These are phyloP conservation scores for Schwanniomyces vanrijiae DNA, from an alignment of 805 yeast species.

Conservation along the genomic window DNA sequence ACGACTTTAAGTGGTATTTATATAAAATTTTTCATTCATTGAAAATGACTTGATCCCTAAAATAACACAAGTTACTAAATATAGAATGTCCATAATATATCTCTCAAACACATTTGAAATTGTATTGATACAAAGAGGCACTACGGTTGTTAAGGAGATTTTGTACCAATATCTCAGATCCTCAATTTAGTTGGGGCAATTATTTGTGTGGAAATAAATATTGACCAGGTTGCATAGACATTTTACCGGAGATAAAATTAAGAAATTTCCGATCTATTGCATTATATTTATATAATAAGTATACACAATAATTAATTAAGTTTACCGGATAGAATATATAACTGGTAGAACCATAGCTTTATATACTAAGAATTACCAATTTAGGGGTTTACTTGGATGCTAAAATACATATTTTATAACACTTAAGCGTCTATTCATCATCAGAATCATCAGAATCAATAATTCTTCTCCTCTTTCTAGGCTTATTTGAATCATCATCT, in stretches of 20 bases:
- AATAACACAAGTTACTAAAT: no score
- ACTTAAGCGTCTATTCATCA: slow-evolving; percentile 10
- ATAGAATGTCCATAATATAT: background rate
- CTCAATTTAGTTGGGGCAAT: slow-evolving; percentile 1
- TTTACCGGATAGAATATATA: background rate
- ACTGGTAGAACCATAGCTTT: background rate
- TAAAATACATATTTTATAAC: background rate
- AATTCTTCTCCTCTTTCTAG: slow-evolving; percentile 47
- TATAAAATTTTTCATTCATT: no score
- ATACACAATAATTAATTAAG: background rate
- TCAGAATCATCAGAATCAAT: slow-evolving; percentile 55
- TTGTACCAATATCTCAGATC: background rate
- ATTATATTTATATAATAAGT: background rate
- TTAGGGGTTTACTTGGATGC: background rate
- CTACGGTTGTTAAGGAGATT: background rate
- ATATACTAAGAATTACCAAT: background rate
- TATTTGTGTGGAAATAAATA: background rate
- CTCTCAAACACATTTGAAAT: background rate
- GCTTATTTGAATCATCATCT: slow-evolving; percentile 31
- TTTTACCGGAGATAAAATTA: background rate
- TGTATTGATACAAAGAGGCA: background rate
- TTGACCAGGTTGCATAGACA: background rate
- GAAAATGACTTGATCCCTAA: no score
- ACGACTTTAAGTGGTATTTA: background rate
- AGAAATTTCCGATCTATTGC: background rate